Percentiles rank a stretch among this genome's conserved stretches.
These are phyloP conservation scores for Artemisia annua DNA, from an alignment of 129 eudicot species.

Conservation along the genomic window DNA sequence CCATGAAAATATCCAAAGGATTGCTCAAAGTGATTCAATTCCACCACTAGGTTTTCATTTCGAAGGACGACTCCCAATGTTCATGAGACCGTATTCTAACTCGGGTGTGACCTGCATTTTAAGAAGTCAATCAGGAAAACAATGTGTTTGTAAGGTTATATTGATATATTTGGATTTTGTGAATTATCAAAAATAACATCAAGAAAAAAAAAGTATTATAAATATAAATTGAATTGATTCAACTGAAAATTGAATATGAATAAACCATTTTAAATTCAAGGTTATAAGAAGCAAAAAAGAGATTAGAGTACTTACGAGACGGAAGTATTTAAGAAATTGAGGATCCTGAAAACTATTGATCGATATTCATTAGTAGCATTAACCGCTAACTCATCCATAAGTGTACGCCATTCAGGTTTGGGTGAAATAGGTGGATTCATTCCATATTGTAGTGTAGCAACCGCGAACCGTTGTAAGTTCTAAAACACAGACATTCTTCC, in stretches of 20 bases:
- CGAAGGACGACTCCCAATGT: conserved; percentile 98
- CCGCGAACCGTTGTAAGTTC: conserved; percentile 91
- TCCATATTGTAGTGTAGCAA: conserved; percentile 96
- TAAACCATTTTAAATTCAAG: too few species aligned
- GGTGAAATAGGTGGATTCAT: conserved; percentile 95
- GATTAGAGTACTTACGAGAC: conserved; percentile 63
- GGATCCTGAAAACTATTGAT: conserved; percentile 82
- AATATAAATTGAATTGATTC: too few species aligned
- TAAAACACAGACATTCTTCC: conserved; percentile 90
- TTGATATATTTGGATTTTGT: too few species aligned
- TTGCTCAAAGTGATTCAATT: conserved; percentile 94
- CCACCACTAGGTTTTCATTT: conserved; percentile 97
- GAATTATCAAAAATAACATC: too few species aligned
- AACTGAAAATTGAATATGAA: too few species aligned
- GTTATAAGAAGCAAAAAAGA: too few species aligned
- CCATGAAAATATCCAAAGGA: conserved; percentile 99
- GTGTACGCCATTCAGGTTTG: conserved; percentile 89
- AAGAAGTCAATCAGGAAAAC: neutral
- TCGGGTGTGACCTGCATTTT: conserved; percentile 84
- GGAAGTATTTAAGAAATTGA: conserved; percentile 96
- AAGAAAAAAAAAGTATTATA: too few species aligned
- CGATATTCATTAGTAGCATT: conserved; percentile 84
- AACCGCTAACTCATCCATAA: conserved; percentile 85
- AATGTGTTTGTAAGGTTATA: too few species aligned
- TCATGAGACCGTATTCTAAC: conserved; percentile 95